Base-by-base conservation (phyloP, 1,284 basidiomycete genomes). In the Anthracocystis walkeri region DNA sequence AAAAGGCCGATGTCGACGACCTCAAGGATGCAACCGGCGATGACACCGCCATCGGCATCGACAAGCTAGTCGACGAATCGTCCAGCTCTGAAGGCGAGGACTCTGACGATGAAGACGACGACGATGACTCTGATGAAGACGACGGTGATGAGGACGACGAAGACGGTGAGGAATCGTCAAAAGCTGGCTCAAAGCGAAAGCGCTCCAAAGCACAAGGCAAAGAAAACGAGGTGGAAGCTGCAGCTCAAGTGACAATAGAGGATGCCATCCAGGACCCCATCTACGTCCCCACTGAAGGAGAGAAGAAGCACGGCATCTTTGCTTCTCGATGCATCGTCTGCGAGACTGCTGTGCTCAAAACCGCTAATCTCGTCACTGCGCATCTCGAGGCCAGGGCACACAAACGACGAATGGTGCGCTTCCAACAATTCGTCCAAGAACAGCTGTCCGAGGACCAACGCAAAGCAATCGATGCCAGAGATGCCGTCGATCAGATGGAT, bases 1-100 rank as follows among this genome's bases (percentile, higher is more conserved):
- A 53, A 33, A 75, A 65, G 46, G 51, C 12, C 29, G 58, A 63
- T 44, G 63, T 45, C n/a, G 66, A 69, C n/a, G 55, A 70, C 4
- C 42, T 66, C 58, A 69, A 70, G 53, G n/a, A 44, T 4, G 56
- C 41, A 1, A 66, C 62, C 12, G 72, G 72, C 5, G 72, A 75
- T 27, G 72, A 75, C 57, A 69, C 72, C 14, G 72, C 66, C 11
- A 59, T 75, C 33, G 65, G 62, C 51, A 69, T 75, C 59, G 72
- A 75, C 63, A 62, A 61, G 58, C 59, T 67, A 41, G 60, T 71
- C n/a, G 68, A 75, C 58, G 73, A 75, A 31, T 64, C 61, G n/a
- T 71, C 68, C 8, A 67, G 65, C 50, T 67, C 65, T 7, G 65
- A 71, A 48, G 68, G 63, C 41, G 68, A 71, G 44, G 60, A 63